Base-by-base conservation (phyloP, 345 rosid genomes). In the Eucalyptus pauciflora region DNA sequence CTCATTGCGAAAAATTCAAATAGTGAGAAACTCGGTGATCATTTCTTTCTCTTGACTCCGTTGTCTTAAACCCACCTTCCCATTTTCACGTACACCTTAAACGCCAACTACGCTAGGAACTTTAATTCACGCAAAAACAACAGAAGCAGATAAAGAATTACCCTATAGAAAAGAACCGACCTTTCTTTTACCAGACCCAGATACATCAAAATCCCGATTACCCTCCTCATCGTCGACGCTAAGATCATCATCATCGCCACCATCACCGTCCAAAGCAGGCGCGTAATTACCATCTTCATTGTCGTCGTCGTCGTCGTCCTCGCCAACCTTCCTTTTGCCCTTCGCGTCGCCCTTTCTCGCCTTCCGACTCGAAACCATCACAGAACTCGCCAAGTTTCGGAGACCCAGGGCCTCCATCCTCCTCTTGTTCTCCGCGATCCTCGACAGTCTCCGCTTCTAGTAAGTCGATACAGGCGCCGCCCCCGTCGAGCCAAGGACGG, bases 351-450 rank as follows among this genome's bases (percentile, higher is more conserved):
- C 87, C 76, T 48, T 86, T 43, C 88, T 89, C 14, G 85, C 50
- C 67, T 83, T 91, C 81, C 45, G 92, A 79, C 90, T 62, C 50
- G 96, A 91, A 69, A 86, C 92, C 90, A 91, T 88, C 48, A 96
- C 87, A 89, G 95, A 92, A 88, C 93, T 91, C 22, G 96, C 96
- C 88, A 94, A 50, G 91, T 92, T 95, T 50, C 88, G 89, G 81
- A 97, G 93, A 87, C 99, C 98, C 87, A 96, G 88, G 76, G 98
- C 98, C 91, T 94, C 98, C 96, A 96, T 94, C 90, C 96, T 93
- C 43, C 95, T 96, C 90, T 90, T 93, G 93, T 97, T 96, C 95
- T 94, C 97, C 22, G 96, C 96, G 83, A 96, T 97, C 92, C 97
- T 97, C 43, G 93, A 86, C 5, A 95, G 89, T 88, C 98, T 94